phyloP scores from a whole-genome alignment of 2,329 filamentous ascomycete genomes.

The Magnaporthiopsis rhizophila region DNA sequence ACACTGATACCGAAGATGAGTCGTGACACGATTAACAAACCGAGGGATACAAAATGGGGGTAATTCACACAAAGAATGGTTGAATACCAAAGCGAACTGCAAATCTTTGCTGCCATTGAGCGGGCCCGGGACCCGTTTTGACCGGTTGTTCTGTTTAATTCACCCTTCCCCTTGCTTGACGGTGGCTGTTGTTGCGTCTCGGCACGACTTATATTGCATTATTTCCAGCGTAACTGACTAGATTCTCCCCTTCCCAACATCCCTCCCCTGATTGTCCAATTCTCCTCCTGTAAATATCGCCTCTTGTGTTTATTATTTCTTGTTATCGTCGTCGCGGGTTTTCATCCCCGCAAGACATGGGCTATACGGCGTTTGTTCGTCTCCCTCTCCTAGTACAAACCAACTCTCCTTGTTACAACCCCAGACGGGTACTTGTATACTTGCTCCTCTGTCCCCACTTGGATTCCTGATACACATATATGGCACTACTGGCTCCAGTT shows the following conservation, averaged over 20 bases:
- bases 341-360: background rate
- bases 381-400: background rate
- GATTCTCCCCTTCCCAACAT: background rate
- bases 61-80: background rate
- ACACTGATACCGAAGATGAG: constrained; percentile 60
- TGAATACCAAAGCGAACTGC: background rate
- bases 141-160: background rate
- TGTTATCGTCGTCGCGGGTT: background rate
- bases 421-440: background rate
- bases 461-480: background rate
- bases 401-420: background rate
- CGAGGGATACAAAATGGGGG: background rate
- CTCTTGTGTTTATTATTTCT: background rate
- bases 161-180: background rate
- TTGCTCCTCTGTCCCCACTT: background rate
- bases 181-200: background rate
- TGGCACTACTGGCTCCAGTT: background rate
- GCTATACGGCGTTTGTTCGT: background rate
- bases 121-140: background rate
- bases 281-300: background rate
- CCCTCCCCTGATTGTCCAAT: background rate
- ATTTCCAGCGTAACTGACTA: background rate
- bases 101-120: background rate
- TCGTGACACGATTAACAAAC: constrained; percentile 1
- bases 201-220: background rate